A percentile compares a stretch with the other conserved stretches of the same genome.
These are phyloP conservation scores for Willaertia magna DNA, from an alignment of 208 protist genomes.

Conservation along the genomic window DNA sequence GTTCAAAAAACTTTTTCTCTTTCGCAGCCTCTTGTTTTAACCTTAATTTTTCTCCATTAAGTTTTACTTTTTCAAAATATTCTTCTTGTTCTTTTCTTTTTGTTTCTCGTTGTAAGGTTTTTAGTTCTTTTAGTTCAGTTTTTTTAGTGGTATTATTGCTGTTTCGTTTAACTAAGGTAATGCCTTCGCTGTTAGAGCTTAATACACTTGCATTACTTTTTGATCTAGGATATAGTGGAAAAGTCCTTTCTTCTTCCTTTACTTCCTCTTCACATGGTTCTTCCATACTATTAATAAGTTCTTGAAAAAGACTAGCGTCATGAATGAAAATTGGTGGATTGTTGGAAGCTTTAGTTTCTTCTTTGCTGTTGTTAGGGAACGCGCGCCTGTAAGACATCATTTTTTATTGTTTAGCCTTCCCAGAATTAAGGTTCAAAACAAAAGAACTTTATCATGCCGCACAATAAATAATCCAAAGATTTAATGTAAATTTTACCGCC, in stretches of 20 bases:
- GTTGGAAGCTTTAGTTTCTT: too few relatives aligned
- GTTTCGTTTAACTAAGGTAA: not conserved
- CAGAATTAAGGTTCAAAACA: too few relatives aligned
- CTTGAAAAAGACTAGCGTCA: not conserved
- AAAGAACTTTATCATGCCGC: too few relatives aligned
- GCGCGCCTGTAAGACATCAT: too few relatives aligned
- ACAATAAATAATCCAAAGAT: too few relatives aligned
- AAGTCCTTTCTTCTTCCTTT: not conserved
- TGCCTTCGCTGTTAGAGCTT: too few relatives aligned
- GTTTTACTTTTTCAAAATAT: not conserved
- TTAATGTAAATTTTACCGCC: too few relatives aligned
- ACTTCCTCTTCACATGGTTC: not conserved
- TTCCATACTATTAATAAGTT: not conserved
- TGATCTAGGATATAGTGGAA: not conserved
- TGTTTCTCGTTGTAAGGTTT: not conserved
- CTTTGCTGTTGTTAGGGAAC: too few relatives aligned
- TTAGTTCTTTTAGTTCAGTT: not conserved
- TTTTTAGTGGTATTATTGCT: not conserved
- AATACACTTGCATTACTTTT: not conserved
- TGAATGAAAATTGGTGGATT: not conserved
- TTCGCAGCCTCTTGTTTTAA: not conserved
- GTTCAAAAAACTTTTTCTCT: not conserved
- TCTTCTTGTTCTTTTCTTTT: not conserved
- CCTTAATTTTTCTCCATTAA: not conserved
- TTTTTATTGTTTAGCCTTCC: too few relatives aligned